Evolutionary conservation across 140 eudicot genomes (phyloP).

Genomic region (Bidens hawaiensis): DNA sequence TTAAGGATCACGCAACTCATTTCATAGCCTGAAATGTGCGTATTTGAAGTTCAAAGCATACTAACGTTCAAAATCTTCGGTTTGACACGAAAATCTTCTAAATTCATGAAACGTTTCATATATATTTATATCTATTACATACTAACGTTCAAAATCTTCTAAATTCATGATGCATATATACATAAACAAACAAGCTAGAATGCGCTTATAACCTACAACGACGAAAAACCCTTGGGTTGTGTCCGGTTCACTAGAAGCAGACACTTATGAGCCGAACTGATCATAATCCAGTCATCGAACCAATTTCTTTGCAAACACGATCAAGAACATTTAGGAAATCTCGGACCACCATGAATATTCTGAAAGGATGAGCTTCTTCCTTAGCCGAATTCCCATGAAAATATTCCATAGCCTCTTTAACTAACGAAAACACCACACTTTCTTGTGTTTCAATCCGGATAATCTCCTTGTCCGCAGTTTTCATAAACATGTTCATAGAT

Average conservation of each 20-base stretch:
- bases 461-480: slow-evolving; percentile 78
- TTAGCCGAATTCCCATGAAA: slow-evolving; percentile 93
- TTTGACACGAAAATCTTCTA: slow-evolving; percentile 33
- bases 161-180: slow-evolving; percentile 22
- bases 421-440: slow-evolving; percentile 80
- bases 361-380: slow-evolving; percentile 95
- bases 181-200: background rate
- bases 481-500: slow-evolving; percentile 66
- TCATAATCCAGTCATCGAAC: slow-evolving; percentile 62
- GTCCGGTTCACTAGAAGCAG: slow-evolving; percentile 87
- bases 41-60: no score
- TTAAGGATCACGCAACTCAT: no score
- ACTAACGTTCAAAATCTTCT: slow-evolving; percentile 35
- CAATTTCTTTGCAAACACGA: slow-evolving; percentile 91
- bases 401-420: slow-evolving; percentile 85
- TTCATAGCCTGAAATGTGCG: no score
- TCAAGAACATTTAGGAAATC: slow-evolving; percentile 74
- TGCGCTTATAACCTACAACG: slow-evolving; percentile 26
- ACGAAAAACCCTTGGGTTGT: slow-evolving; percentile 40
- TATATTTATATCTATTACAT: slow-evolving; percentile 18
- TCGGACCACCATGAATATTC: slow-evolving; percentile 86
- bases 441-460: slow-evolving; percentile 86
- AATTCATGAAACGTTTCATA: slow-evolving; percentile 24
- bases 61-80: no score
- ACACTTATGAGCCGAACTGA: slow-evolving; percentile 74